Percentiles rank a stretch among this genome's conserved stretches.
Evolutionary conservation across 164 flowering plant species (phyloP).

Genomic region (Vitis rotundifolia): DNA sequence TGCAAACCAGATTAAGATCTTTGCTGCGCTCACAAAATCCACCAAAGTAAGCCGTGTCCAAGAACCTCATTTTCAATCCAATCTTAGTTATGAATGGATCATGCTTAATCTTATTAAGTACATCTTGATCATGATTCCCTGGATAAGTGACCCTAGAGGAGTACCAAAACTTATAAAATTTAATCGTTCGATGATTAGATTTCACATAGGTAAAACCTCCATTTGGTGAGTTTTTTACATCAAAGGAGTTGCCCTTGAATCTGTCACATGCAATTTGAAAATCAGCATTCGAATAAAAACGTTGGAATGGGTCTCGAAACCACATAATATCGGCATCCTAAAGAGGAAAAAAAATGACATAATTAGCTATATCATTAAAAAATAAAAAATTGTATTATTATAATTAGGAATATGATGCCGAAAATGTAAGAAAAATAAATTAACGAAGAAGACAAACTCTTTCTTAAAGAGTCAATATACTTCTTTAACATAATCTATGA

Average conservation of each 20-base stretch:
- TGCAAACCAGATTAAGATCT: constrained; percentile 34
- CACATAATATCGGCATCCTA: constrained; percentile 47
- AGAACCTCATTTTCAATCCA: constrained; percentile 29
- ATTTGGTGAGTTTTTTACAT: constrained; percentile 22
- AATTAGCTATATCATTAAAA: neutral
- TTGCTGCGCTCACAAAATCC: constrained; percentile 38
- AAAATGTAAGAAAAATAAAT: no score
- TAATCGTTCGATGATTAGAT: constrained; percentile 25
- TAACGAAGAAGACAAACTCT: no score
- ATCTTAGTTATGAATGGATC: constrained; percentile 2
- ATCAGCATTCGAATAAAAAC: constrained; percentile 21
- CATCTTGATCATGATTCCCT: constrained; percentile 34
- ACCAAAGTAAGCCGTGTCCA: constrained; percentile 34
- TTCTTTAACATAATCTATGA: no score
- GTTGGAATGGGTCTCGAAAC: constrained; percentile 36
- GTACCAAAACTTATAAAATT: constrained; percentile 37
- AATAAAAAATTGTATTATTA: no score
- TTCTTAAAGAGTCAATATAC: no score
- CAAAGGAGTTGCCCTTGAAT: constrained; percentile 21
- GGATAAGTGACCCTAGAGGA: constrained; percentile 18
- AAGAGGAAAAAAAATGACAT: no score
- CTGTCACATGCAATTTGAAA: constrained; percentile 40
- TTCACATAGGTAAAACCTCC: constrained; percentile 33
- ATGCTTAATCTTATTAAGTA: constrained; percentile 28
- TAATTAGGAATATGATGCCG: no score